Evolutionary conservation across 1,139 yeast genomes (phyloP).

Genomic region (Chernovozyma sophiae-reginae): DNA sequence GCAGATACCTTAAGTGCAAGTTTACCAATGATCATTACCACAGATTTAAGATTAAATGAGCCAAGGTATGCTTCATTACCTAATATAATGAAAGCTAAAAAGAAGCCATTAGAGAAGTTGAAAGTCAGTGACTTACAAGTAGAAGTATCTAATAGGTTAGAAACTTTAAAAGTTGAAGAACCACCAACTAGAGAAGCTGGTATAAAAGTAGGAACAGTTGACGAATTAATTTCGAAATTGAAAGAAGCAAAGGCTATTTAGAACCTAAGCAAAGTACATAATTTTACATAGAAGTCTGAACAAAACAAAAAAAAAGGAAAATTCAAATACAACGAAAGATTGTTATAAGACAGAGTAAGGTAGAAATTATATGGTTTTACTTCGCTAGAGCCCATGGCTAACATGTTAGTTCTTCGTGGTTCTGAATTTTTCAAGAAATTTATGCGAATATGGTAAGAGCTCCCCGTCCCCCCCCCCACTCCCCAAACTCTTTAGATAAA

Average conservation of each 20-base stretch:
- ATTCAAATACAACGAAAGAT: background rate
- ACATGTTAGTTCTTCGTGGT: too few relatives aligned
- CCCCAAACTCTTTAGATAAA: too few relatives aligned
- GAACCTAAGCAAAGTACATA: slow-evolving; percentile 1
- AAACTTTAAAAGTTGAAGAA: slow-evolving; percentile 72
- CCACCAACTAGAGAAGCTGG: slow-evolving; percentile 86
- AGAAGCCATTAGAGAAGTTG: slow-evolving; percentile 80
- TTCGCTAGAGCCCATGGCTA: too few relatives aligned
- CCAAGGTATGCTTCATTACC: slow-evolving; percentile 94
- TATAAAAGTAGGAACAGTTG: slow-evolving; percentile 72
- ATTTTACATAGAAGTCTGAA: background rate
- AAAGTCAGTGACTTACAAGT: slow-evolving; percentile 70
- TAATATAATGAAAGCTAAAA: slow-evolving; percentile 96
- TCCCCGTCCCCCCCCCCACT: too few relatives aligned
- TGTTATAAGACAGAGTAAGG: background rate
- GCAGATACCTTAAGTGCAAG: slow-evolving; percentile 74
- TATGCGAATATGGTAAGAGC: too few relatives aligned
- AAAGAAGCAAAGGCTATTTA: slow-evolving; percentile 63
- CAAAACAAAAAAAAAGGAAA: too few relatives aligned
- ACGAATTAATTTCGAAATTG: slow-evolving; percentile 74
- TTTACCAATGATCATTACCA: slow-evolving; percentile 82
- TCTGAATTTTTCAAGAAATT: too few relatives aligned
- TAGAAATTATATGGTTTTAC: too few relatives aligned
- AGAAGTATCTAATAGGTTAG: slow-evolving; percentile 59
- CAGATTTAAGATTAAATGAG: slow-evolving; percentile 89